These are phyloP conservation scores for Rhodotorula glutinis DNA, from an alignment of 1,284 basidiomycete species.

Conservation along the genomic window DNA sequence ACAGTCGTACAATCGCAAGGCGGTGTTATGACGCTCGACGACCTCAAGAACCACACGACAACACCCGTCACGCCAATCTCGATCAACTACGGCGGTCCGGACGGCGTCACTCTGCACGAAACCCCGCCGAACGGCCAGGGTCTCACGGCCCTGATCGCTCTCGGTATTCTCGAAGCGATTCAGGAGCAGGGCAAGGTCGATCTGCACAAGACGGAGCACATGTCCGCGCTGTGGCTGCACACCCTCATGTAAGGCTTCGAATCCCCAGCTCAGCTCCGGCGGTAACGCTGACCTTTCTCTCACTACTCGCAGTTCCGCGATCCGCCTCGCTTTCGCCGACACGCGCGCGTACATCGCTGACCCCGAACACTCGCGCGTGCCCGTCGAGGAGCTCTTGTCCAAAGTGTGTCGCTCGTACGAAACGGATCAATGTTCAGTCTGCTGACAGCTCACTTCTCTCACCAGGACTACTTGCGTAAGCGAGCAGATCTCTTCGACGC, in stretches of 20 bases:
- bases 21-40: slow-evolving; percentile 83
- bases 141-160: slow-evolving; percentile 80
- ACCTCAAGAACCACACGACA: slow-evolving; percentile 74
- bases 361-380: slow-evolving; percentile 69
- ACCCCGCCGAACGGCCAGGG: slow-evolving; percentile 82
- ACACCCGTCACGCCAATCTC: slow-evolving; percentile 82
- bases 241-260: slow-evolving; percentile 59
- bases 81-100: slow-evolving; percentile 69
- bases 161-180: slow-evolving; percentile 85
- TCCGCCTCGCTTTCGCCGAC: slow-evolving; percentile 55
- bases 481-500: slow-evolving; percentile 80
- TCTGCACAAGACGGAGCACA: slow-evolving; percentile 76
- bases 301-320: slow-evolving; percentile 22
- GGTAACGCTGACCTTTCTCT: no score
- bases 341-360: slow-evolving; percentile 85
- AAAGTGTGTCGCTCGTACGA: slow-evolving; percentile 55
- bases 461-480: slow-evolving; percentile 70
- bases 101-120: slow-evolving; percentile 80
- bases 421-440: neutral
- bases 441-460: slow-evolving; percentile 8
- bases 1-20: slow-evolving; percentile 62
- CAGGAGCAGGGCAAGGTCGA: slow-evolving; percentile 70
- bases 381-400: slow-evolving; percentile 72
- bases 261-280: no score
- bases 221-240: slow-evolving; percentile 83